Conservation (phyloP, 495 filamentous ascomycete species). For the Penicillium herquei region DNA sequence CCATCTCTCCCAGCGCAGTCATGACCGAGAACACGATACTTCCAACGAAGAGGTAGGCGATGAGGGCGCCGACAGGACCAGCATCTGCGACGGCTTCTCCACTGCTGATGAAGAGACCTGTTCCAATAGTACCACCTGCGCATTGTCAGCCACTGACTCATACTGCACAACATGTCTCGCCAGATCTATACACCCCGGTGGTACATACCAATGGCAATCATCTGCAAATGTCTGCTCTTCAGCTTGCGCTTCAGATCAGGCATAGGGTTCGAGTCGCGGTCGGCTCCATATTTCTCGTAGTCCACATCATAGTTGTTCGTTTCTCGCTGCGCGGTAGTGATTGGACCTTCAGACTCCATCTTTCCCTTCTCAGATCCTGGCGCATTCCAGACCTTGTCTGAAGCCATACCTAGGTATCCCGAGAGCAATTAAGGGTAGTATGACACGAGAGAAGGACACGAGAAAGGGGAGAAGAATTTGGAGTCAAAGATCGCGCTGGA, state of each 20-base stretch:
- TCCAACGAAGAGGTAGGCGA: constrained; percentile 66
- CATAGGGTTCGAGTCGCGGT: constrained; percentile 38
- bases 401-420: constrained; percentile 24
- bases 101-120: constrained; percentile 76
- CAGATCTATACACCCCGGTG: constrained; percentile 19
- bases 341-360: constrained; percentile 29
- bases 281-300: constrained; percentile 44
- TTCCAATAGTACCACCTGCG: constrained; percentile 75
- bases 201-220: constrained; percentile 68
- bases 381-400: constrained; percentile 16
- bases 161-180: constrained; percentile 19
- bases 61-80: constrained; percentile 67
- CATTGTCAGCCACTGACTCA: constrained; percentile 30
- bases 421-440: neutral
- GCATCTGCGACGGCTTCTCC: constrained; percentile 63
- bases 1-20: constrained; percentile 65
- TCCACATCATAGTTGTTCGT: constrained; percentile 31
- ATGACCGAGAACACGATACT: constrained; percentile 61
- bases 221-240: constrained; percentile 67
- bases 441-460: constrained; percentile 1
- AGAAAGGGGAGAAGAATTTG: constrained; percentile 10
- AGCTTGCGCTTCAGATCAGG: constrained; percentile 57
- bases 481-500: constrained; percentile 9
- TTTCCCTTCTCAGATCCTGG: constrained; percentile 29
- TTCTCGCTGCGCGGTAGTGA: constrained; percentile 14